Evolutionary conservation across 2,329 filamentous ascomycete genomes (phyloP).

Genomic region (Xenoacremonium recifei): DNA sequence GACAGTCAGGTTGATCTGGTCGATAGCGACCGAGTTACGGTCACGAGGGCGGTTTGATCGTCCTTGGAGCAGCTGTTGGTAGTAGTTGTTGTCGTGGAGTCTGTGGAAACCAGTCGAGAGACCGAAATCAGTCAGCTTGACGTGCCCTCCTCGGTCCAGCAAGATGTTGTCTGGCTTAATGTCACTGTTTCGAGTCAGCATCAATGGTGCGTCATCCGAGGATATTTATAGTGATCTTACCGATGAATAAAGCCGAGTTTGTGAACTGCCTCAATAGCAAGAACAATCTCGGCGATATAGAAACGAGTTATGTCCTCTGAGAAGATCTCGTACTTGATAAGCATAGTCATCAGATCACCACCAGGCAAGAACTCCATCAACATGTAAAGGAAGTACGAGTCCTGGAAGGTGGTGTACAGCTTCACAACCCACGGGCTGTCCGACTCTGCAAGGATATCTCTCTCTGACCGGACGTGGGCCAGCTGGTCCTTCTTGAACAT

Average conservation of each 20-base stretch:
- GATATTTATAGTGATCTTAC: conserved; percentile 50
- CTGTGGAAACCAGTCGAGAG: conserved; percentile 97
- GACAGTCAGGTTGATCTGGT: conserved; percentile 97
- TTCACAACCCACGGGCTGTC: conserved; percentile 99
- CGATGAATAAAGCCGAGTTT: conserved; percentile 98
- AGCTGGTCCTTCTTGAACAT: conserved; percentile 99
- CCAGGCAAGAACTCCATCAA: conserved; percentile 99
- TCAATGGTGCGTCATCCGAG: conserved; percentile 3
- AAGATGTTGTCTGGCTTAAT: conserved; percentile 99
- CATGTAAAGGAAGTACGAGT: conserved; percentile 95
- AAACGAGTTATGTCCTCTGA: conserved; percentile 98
- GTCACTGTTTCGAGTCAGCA: conserved; percentile 63
- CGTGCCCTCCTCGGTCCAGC: conserved; percentile 90
- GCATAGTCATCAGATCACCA: conserved; percentile 99
- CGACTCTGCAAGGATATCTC: conserved; percentile 97
- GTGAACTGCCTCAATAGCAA: conserved; percentile 98
- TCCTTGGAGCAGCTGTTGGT: conserved; percentile 90
- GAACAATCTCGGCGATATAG: conserved; percentile 97
- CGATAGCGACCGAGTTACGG: conserved; percentile 90
- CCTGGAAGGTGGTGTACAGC: conserved; percentile 97
- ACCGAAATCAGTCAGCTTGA: conserved; percentile 98
- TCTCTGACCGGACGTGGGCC: conserved; percentile 93
- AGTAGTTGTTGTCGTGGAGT: conserved; percentile 96
- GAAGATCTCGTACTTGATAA: conserved; percentile 99
- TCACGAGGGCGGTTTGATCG: conserved; percentile 72